Conservation (phyloP, 176 grass and related monocot genomes). For the Secale cereale region DNA sequence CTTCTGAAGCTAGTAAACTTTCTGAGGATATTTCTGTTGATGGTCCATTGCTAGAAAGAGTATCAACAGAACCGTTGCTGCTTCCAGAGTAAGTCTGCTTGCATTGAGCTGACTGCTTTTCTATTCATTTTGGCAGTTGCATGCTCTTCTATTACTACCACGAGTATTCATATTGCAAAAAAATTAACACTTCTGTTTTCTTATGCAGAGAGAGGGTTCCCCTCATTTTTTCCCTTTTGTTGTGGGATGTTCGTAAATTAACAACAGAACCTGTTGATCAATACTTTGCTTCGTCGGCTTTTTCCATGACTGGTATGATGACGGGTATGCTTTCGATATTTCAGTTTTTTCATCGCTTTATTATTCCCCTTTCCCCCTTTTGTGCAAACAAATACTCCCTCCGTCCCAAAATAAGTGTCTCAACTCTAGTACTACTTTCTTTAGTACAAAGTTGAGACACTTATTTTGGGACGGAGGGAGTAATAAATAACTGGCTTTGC, state of each 20-base stretch:
- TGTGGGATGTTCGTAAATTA: constrained; percentile 42
- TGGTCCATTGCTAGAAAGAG: constrained; percentile 44
- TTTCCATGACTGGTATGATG: constrained; percentile 37
- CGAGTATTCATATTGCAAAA: not conserved
- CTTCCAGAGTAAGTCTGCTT: constrained; percentile 54
- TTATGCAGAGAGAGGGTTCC: constrained; percentile 59
- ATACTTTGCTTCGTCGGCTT: constrained; percentile 33
- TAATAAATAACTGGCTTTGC: constrained; percentile 11
- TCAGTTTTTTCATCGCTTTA: not conserved
- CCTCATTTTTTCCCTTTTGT: constrained; percentile 55
- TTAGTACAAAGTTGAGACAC: no score
- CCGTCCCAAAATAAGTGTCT: no score
- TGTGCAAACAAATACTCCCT: not conserved
- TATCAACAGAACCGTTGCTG: constrained; percentile 57
- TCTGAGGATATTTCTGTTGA: constrained; percentile 23
- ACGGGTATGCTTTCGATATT: constrained; percentile 17
- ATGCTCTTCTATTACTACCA: not conserved
- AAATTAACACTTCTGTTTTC: constrained; percentile 1
- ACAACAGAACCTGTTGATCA: constrained; percentile 30
- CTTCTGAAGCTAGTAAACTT: constrained; percentile 32
- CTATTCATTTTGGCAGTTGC: not conserved
- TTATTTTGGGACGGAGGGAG: no score
- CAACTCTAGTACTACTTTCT: no score
- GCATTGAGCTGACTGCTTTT: not conserved
- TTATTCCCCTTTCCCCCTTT: not conserved